Evolutionary conservation across 495 filamentous ascomycete genomes (phyloP).

Genomic region (Podospora tetraspora): DNA sequence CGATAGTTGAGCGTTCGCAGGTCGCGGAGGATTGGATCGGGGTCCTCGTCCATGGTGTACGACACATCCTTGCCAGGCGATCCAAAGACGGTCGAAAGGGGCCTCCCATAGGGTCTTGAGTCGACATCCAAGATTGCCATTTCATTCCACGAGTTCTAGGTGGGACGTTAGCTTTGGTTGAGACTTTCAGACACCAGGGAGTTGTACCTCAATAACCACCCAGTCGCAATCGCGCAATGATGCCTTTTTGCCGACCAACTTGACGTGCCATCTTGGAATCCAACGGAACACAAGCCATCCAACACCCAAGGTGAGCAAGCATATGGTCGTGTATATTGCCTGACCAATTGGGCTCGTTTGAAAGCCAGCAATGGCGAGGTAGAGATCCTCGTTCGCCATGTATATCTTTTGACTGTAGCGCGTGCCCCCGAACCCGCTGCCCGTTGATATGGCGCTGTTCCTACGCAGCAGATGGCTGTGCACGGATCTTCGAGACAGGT

Average conservation of each 20-base stretch:
- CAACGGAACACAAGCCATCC: constrained; percentile 82
- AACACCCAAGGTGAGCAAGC: constrained; percentile 64
- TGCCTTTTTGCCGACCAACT: constrained; percentile 61
- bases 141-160: constrained; percentile 86
- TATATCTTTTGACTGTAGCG: constrained; percentile 82
- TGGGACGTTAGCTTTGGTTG: background rate
- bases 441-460: constrained; percentile 55
- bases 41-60: constrained; percentile 68
- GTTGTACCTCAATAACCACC: constrained; percentile 68
- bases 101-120: constrained; percentile 65
- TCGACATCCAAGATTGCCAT: constrained; percentile 66
- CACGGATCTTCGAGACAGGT: constrained; percentile 51
- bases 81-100: constrained; percentile 84
- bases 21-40: constrained; percentile 68
- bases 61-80: constrained; percentile 50
- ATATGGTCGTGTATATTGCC: constrained; percentile 61
- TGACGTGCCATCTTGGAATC: constrained; percentile 82
- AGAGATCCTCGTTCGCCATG: constrained; percentile 88
- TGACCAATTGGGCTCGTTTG: constrained; percentile 65
- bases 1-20: constrained; percentile 82
- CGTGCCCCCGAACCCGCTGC: constrained; percentile 53
- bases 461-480: constrained; percentile 67
- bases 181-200: background rate
- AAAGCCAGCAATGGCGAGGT: constrained; percentile 87
- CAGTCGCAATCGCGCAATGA: constrained; percentile 71